A percentile compares a stretch with the other conserved stretches of the same genome.
Conservation (phyloP, 257 asterid genomes). For the Perilla frutescens region DNA sequence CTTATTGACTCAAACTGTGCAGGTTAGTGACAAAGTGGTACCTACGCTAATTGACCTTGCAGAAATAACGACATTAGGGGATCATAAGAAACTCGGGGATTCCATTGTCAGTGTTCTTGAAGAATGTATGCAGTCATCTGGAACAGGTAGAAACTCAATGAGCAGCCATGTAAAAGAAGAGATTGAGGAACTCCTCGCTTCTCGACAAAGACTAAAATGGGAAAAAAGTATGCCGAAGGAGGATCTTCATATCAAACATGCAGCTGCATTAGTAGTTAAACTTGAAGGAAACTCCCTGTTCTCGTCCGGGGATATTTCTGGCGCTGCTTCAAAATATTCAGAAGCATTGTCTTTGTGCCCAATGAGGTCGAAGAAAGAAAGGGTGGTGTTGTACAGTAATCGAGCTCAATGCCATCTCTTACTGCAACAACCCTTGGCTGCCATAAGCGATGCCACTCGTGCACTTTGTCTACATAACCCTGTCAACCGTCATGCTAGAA, state of each 20-base stretch:
- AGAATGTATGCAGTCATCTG: conserved; percentile 71
- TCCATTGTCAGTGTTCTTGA: conserved; percentile 72
- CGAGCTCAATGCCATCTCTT: conserved; percentile 94
- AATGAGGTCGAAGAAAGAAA: conserved; percentile 89
- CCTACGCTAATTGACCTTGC: conserved; percentile 90
- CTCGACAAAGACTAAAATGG: conserved; percentile 86
- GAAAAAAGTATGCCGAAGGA: conserved; percentile 94
- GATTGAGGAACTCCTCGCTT: conserved; percentile 70
- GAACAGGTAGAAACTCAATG: conserved; percentile 63
- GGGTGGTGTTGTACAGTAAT: conserved; percentile 90
- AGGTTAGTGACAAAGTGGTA: conserved; percentile 83
- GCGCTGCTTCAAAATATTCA: conserved; percentile 86
- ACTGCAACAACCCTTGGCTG: conserved; percentile 87
- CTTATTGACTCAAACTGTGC: conserved; percentile 24
- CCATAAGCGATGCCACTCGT: conserved; percentile 93
- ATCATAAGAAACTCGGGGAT: conserved; percentile 96
- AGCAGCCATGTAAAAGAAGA: conserved; percentile 63
- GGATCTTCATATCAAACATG: conserved; percentile 98
- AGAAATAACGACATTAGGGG: conserved; percentile 86
- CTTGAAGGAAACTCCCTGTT: conserved; percentile 96
- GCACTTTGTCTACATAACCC: conserved; percentile 93
- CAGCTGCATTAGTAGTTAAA: conserved; percentile 94
- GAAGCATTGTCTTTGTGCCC: conserved; percentile 93
- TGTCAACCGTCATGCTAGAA: conserved; percentile 89
- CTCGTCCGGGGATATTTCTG: conserved; percentile 89